phyloP scores from a whole-genome alignment of 305 asterid species.

The Striga hermonthica region DNA sequence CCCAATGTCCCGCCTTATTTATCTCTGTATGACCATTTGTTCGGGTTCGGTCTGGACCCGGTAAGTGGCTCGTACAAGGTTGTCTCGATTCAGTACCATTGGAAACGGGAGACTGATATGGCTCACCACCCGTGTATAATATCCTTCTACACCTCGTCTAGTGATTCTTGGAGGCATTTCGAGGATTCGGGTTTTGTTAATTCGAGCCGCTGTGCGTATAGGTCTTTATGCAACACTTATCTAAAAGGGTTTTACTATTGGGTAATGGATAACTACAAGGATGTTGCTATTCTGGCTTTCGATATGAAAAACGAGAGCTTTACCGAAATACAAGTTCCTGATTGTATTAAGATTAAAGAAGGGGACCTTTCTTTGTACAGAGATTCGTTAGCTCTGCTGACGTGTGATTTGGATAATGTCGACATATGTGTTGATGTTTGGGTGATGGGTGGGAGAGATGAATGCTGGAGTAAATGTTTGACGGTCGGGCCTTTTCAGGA shows the following conservation, averaged over 20 bases:
- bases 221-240: slow-evolving; percentile 38
- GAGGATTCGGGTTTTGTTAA: slow-evolving; percentile 35
- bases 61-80: slow-evolving; percentile 35
- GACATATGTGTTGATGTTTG: slow-evolving; percentile 34
- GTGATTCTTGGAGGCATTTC: slow-evolving; percentile 39
- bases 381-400: slow-evolving; percentile 35
- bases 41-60: slow-evolving; percentile 42
- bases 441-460: slow-evolving; percentile 30
- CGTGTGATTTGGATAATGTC: slow-evolving; percentile 25
- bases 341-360: slow-evolving; percentile 26
- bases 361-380: slow-evolving; percentile 34
- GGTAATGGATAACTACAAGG: slow-evolving; percentile 28
- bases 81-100: slow-evolving; percentile 31
- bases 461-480: slow-evolving; percentile 33
- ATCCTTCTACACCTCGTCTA: slow-evolving; percentile 36
- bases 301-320: slow-evolving; percentile 36
- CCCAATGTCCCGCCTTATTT: slow-evolving; percentile 27
- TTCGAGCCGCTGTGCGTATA: slow-evolving; percentile 27
- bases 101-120: slow-evolving; percentile 20
- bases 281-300: slow-evolving; percentile 35
- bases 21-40: slow-evolving; percentile 21
- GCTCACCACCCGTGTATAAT: slow-evolving; percentile 23
- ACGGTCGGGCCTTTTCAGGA: slow-evolving; percentile 36
- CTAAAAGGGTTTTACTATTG: slow-evolving; percentile 40
- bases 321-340: slow-evolving; percentile 34